A percentile compares a stretch with the other conserved stretches of the same genome.
Evolutionary conservation across 148 eudicot genomes (phyloP).

Genomic region (Heliamphora exappendiculata): DNA sequence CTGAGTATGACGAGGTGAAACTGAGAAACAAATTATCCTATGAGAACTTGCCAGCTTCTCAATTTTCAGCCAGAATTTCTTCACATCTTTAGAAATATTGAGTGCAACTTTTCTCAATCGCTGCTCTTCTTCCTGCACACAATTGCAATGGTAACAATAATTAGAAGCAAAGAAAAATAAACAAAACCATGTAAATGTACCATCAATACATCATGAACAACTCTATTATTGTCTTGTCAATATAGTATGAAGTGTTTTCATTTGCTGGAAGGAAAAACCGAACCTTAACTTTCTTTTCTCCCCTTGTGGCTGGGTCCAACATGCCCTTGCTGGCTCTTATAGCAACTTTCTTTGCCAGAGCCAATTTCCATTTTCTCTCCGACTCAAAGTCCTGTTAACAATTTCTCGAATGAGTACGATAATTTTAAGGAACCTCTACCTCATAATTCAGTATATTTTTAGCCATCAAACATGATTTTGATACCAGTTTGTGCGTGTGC

Average conservation of each 20-base stretch:
- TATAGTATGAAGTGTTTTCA: not conserved
- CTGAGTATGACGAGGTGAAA: not conserved
- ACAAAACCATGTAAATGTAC: not conserved
- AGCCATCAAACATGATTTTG: not conserved
- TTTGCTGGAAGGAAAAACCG: not conserved
- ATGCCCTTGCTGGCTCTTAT: constrained; percentile 94
- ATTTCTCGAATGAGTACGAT: constrained; percentile 8
- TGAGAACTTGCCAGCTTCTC: constrained; percentile 86
- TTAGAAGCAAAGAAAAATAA: constrained; percentile 5
- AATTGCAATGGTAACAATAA: constrained; percentile 8
- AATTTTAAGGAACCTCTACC: not conserved
- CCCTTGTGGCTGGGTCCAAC: constrained; percentile 91
- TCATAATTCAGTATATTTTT: not conserved
- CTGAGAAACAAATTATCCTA: constrained; percentile 2
- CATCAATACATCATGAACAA: not conserved
- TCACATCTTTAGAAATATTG: constrained; percentile 87
- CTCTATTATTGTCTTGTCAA: not conserved
- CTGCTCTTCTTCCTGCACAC: constrained; percentile 85
- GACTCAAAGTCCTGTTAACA: constrained; percentile 88
- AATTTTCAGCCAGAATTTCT: constrained; percentile 95
- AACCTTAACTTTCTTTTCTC: constrained; percentile 88
- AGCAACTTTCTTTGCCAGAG: constrained; percentile 94
- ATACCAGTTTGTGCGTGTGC: not conserved
- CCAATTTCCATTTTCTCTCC: constrained; percentile 94
- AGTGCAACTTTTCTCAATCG: constrained; percentile 84